Conservation (phyloP, 2,329 filamentous ascomycete genomes). For the Aspergillus piperis region DNA sequence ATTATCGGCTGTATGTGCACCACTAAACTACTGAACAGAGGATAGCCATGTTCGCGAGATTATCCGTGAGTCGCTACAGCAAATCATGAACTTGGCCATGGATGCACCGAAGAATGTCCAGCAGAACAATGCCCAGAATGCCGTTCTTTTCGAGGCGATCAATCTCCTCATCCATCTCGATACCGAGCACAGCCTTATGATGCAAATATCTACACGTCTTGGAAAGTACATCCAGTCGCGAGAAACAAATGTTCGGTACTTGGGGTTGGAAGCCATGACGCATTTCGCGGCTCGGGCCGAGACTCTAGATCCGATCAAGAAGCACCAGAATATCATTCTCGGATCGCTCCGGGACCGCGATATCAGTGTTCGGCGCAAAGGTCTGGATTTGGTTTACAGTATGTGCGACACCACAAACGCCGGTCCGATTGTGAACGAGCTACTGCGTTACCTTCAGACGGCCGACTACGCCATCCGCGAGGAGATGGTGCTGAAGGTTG, state of each 20-base stretch:
- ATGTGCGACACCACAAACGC: slow-evolving; percentile 99
- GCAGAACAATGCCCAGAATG: slow-evolving; percentile 98
- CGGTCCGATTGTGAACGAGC: slow-evolving; percentile 86
- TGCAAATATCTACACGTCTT: slow-evolving; percentile 86
- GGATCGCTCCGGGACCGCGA: slow-evolving; percentile 92
- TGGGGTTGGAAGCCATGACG: slow-evolving; percentile 96
- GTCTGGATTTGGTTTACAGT: slow-evolving; percentile 94
- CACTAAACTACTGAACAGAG: slow-evolving; percentile 54
- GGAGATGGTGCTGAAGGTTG: slow-evolving; percentile 99
- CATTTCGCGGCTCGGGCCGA: slow-evolving; percentile 92
- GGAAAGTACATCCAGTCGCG: slow-evolving; percentile 96
- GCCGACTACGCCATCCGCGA: slow-evolving; percentile 97
- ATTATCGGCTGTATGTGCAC: slow-evolving; percentile 3
- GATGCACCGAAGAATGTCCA: slow-evolving; percentile 98
- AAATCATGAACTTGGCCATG: slow-evolving; percentile 86
- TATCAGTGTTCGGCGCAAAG: slow-evolving; percentile 95
- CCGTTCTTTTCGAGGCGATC: slow-evolving; percentile 96
- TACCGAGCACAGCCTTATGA: slow-evolving; percentile 91
- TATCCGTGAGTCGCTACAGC: slow-evolving; percentile 87
- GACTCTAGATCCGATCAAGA: slow-evolving; percentile 95
- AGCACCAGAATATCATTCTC: slow-evolving; percentile 94
- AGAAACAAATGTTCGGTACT: slow-evolving; percentile 95
- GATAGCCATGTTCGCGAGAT: slow-evolving; percentile 89
- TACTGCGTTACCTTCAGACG: slow-evolving; percentile 90
- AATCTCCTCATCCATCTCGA: slow-evolving; percentile 98